Conservation (phyloP, 257 asterid genomes). For the Phtheirospermum japonicum region DNA sequence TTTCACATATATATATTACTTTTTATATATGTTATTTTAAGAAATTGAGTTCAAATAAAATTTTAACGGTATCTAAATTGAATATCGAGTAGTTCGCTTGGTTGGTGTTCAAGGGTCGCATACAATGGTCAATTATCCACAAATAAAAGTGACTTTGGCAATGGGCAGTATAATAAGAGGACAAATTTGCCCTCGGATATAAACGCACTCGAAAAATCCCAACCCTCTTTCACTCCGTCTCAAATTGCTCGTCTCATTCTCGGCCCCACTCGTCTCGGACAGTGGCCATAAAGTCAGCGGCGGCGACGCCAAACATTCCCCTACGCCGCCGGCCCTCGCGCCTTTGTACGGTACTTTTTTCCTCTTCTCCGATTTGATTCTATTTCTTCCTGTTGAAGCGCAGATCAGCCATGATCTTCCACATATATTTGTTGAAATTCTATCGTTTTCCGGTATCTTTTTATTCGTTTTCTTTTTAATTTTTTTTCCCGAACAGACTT, state of each 20-base stretch:
- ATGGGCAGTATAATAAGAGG: too few relatives aligned
- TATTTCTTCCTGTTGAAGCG: conserved; percentile 4
- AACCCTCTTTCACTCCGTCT: conserved; percentile 34
- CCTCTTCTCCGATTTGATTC: conserved; percentile 23
- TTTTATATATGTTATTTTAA: too few relatives aligned
- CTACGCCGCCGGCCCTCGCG: conserved; percentile 31
- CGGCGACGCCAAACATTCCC: conserved; percentile 36
- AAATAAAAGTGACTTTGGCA: too few relatives aligned
- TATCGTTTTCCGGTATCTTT: background rate
- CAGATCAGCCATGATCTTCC: conserved; percentile 30
- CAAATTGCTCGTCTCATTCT: conserved; percentile 28
- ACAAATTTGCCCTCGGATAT: conserved; percentile 30
- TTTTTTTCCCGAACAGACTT: background rate
- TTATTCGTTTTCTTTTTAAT: background rate
- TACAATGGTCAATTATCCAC: too few relatives aligned
- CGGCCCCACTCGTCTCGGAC: conserved; percentile 43
- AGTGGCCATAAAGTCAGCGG: conserved; percentile 44
- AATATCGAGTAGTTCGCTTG: too few relatives aligned
- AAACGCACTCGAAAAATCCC: conserved; percentile 24
- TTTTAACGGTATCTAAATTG: too few relatives aligned
- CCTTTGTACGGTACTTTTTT: conserved; percentile 6
- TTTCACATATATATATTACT: too few relatives aligned
- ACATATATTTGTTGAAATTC: conserved; percentile 18
- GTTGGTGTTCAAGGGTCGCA: too few relatives aligned
- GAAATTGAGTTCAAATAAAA: too few relatives aligned